Percentiles rank a stretch among this genome's conserved stretches.
Evolutionary conservation across 2,329 filamentous ascomycete genomes (phyloP).

Genomic region (Colletotrichum filicis): DNA sequence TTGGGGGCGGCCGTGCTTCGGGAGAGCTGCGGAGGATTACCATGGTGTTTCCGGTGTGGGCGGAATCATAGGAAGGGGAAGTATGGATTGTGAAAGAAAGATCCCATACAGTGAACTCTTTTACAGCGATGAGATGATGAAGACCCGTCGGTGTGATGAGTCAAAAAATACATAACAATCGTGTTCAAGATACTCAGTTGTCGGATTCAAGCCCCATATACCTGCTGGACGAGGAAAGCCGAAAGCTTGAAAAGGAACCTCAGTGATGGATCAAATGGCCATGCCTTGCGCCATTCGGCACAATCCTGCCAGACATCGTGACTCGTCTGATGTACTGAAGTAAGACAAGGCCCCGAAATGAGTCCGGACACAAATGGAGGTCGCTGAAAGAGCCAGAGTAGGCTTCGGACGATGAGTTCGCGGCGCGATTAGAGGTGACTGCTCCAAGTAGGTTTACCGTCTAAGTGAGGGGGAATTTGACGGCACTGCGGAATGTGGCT

Average conservation of each 20-base stretch:
- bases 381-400: neutral
- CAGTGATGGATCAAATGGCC: no score
- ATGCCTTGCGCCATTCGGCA: neutral
- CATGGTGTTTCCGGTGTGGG: no score
- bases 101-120: neutral
- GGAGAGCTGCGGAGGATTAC: no score
- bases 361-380: neutral
- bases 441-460: neutral
- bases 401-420: neutral
- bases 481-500: neutral
- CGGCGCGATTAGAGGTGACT: no score
- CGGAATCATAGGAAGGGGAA: no score
- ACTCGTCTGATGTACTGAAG: neutral
- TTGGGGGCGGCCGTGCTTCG: neutral
- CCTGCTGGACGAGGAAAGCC: no score
- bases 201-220: neutral
- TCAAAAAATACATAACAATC: no score
- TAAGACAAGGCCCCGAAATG: neutral
- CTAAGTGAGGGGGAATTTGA: neutral
- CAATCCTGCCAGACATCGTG: neutral
- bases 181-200: no score
- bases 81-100: neutral
- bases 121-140: neutral
- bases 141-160: neutral
- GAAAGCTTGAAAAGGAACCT: no score